Evolutionary conservation across 2,329 filamentous ascomycete genomes (phyloP), one percentile per base, ranked within the genome.

Genomic region (Microdochium paspali): DNA sequence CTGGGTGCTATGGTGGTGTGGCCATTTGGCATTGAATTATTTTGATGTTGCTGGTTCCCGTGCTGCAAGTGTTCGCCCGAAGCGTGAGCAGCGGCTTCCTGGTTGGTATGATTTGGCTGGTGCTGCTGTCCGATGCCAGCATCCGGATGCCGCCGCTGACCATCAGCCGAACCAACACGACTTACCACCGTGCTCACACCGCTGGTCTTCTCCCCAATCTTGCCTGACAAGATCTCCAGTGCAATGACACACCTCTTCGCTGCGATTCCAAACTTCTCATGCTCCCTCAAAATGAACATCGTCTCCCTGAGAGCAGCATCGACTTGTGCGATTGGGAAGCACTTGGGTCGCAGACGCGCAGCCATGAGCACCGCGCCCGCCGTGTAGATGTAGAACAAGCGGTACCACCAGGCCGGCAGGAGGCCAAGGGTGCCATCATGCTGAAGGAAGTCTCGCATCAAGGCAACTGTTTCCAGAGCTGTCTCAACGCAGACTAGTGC

Each of bases 361-460:
- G 63, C 64, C 2, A 67, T 62, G 2, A 68, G 56, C 1, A 67
- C 55, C 0, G 61, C 66, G 1, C 65, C 62, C 0, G 66, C 64
- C 0, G 63, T 61, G 54, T 65, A 66, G 15, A 67, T 51, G 15
- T 66, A 67, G 47, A 64, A 67, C 0, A 68, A 56, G 1, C 65
- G 54, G 40, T 68, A 66, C 66, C 66, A 67, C 66, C 66, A 68
- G 0, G 65, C 64, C 2, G 65, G 66, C 0, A 68, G 51, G 0
- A 66, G 51, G 0, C 64, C 64, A 1, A 66, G 55, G 0, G 60
- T 63, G 4, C 55, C 58, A 6, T 68, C 61, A 5, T 54, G 49
- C 0, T 54, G 51, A n/a, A 63, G 61, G 35, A 65, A 57, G 12
- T 59, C 46, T 1, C 59, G 53, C 1, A 67, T 54, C 1, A 56